Conservation (phyloP, 495 filamentous ascomycete genomes). For the Hyaloscypha hepaticicola region DNA sequence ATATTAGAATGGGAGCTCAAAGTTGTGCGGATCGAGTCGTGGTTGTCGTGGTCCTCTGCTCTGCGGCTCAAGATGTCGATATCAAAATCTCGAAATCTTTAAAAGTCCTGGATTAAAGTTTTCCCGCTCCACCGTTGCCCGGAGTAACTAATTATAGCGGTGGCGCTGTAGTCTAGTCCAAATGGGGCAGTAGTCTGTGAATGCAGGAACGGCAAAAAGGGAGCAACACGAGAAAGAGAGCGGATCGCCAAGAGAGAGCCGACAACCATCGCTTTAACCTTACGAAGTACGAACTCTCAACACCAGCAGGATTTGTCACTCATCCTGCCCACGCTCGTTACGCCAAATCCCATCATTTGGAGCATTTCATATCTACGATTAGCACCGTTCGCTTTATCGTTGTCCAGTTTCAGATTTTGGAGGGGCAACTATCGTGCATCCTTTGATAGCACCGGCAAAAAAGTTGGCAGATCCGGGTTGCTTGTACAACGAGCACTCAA, state of each 20-base stretch:
- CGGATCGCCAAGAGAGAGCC: too few relatives aligned
- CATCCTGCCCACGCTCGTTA: not conserved
- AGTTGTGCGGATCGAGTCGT: not conserved
- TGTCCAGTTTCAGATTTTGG: not conserved
- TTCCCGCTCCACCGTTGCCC: constrained; percentile 16
- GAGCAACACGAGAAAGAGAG: constrained; percentile 1
- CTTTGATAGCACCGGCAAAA: not conserved
- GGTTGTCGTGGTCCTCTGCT: not conserved
- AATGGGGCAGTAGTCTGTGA: not conserved
- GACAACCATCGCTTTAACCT: too few relatives aligned
- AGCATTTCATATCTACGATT: not conserved
- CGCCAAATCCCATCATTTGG: not conserved
- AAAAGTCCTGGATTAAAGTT: constrained; percentile 2
- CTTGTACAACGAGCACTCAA: not conserved
- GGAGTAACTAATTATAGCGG: constrained; percentile 17
- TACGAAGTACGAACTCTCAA: too few relatives aligned
- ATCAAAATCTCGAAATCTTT: not conserved
- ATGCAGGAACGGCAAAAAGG: not conserved
- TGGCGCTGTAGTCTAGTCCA: not conserved
- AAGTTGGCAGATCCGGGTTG: not conserved
- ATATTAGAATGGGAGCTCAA: not conserved
- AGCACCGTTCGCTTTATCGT: not conserved
- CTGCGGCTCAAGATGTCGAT: not conserved
- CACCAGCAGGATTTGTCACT: not conserved
- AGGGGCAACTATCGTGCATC: not conserved